Evolutionary conservation across 768 basidiomycete species (phyloP).

Genomic region (Lactarius hengduanensis): DNA sequence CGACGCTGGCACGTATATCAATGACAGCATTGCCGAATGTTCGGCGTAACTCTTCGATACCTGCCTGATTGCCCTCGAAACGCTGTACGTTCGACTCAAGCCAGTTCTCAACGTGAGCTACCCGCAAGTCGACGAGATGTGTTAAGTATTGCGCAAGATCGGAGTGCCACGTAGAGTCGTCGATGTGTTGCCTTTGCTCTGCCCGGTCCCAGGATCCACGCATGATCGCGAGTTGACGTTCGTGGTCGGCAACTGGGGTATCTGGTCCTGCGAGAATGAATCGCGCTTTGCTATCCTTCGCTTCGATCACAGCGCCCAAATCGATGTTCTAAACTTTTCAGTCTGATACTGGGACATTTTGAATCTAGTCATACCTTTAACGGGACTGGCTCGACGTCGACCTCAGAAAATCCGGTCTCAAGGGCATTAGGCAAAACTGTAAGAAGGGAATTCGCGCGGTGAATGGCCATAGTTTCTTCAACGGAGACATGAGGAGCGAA

Average conservation of each 20-base stretch:
- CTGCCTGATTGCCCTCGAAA: conserved; percentile 44
- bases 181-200: conserved; percentile 35
- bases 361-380: conserved; percentile 44
- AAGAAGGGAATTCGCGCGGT: conserved; percentile 41
- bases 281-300: conserved; percentile 37
- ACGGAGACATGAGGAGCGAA: neutral
- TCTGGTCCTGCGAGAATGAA: conserved; percentile 35
- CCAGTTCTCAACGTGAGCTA: conserved; percentile 52
- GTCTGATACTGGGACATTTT: neutral
- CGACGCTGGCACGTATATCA: conserved; percentile 45
- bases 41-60: conserved; percentile 47
- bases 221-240: conserved; percentile 30
- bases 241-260: conserved; percentile 29
- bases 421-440: conserved; percentile 47
- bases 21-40: conserved; percentile 44
- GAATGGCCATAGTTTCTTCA: conserved; percentile 49
- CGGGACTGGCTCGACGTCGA: conserved; percentile 45
- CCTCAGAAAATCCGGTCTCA: conserved; percentile 45
- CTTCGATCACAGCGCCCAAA: conserved; percentile 36
- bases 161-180: conserved; percentile 44
- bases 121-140: conserved; percentile 41
- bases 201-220: conserved; percentile 37
- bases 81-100: conserved; percentile 46
- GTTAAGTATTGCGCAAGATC: conserved; percentile 42
- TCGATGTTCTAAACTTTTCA: conserved; percentile 46